These are phyloP conservation scores for Cystobasidium ongulense DNA, from an alignment of 768 basidiomycete genomes.

Conservation along the genomic window DNA sequence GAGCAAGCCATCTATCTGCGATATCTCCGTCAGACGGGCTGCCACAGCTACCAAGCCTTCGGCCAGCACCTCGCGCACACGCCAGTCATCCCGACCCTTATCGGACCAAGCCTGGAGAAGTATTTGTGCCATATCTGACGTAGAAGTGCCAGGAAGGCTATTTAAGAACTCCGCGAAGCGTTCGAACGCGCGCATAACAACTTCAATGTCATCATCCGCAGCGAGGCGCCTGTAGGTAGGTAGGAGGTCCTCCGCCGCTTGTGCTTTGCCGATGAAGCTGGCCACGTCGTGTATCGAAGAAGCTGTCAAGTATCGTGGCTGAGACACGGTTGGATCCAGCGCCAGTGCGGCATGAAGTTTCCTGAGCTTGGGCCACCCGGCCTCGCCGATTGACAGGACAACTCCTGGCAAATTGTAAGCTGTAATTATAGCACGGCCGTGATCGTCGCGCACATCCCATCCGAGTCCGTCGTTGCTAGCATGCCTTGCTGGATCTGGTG, in stretches of 20 bases:
- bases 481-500: neutral
- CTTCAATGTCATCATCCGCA: constrained; percentile 55
- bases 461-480: constrained; percentile 10
- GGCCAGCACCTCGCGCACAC: constrained; percentile 9
- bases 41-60: neutral
- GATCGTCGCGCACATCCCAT: constrained; percentile 49
- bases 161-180: constrained; percentile 55
- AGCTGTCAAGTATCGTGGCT: constrained; percentile 46
- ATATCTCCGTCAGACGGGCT: neutral
- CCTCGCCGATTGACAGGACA: constrained; percentile 65
- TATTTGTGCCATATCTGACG: neutral
- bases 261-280: constrained; percentile 65
- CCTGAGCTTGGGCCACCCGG: constrained; percentile 65
- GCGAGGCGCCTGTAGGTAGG: constrained; percentile 58
- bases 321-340: neutral
- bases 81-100: constrained; percentile 2
- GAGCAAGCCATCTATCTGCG: neutral
- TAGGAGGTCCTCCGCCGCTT: constrained; percentile 62
- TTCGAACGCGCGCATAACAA: constrained; percentile 64
- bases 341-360: constrained; percentile 61
- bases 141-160: constrained; percentile 48
- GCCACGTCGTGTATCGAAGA: constrained; percentile 85
- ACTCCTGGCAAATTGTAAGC: constrained; percentile 91
- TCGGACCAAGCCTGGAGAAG: neutral
- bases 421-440: constrained; percentile 65